A percentile compares a stretch with the other conserved stretches of the same genome.
Evolutionary conservation across 208 protist genomes (phyloP).

Genomic region (Blechomonas ayalai): DNA sequence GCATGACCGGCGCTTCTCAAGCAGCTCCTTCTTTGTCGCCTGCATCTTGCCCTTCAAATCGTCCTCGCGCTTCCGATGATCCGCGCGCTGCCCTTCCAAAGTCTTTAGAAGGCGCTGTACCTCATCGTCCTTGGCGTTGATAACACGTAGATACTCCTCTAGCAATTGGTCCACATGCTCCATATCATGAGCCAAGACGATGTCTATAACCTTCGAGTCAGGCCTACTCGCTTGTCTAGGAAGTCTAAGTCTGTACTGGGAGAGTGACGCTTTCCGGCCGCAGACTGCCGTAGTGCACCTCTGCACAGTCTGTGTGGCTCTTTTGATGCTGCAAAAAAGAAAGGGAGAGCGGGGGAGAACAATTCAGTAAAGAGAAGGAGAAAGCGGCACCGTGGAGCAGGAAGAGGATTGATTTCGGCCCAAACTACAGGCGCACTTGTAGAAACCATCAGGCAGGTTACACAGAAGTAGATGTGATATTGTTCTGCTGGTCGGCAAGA

Average conservation of each 20-base stretch:
- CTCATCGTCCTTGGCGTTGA: slow-evolving; percentile 82
- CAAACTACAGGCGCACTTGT: no score
- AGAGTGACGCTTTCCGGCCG: no score
- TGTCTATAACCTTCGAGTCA: no score
- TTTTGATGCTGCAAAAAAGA: background rate
- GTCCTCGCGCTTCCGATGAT: slow-evolving; percentile 22
- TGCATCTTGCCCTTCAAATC: slow-evolving; percentile 8
- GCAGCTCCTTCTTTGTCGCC: slow-evolving; percentile 6
- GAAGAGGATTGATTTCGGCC: no score
- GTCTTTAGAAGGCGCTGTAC: slow-evolving; percentile 48
- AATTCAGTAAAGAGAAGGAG: slow-evolving; percentile 2
- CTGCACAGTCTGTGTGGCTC: background rate
- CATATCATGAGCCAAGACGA: slow-evolving; percentile 1
- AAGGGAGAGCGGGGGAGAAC: background rate
- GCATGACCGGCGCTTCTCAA: background rate
- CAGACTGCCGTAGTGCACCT: no score
- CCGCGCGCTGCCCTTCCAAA: slow-evolving; percentile 30
- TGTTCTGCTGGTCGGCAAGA: no score
- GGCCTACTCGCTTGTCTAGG: no score
- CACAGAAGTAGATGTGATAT: background rate
- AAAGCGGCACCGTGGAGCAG: background rate
- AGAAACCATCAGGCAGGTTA: no score
- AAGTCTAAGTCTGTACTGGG: no score
- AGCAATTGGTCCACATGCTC: slow-evolving; percentile 58
- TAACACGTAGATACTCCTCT: slow-evolving; percentile 82